Evolutionary conservation across 2,329 filamentous ascomycete species (phyloP), one percentile per base, ranked within the genome.

Genomic region (Calonectria naviculata): DNA sequence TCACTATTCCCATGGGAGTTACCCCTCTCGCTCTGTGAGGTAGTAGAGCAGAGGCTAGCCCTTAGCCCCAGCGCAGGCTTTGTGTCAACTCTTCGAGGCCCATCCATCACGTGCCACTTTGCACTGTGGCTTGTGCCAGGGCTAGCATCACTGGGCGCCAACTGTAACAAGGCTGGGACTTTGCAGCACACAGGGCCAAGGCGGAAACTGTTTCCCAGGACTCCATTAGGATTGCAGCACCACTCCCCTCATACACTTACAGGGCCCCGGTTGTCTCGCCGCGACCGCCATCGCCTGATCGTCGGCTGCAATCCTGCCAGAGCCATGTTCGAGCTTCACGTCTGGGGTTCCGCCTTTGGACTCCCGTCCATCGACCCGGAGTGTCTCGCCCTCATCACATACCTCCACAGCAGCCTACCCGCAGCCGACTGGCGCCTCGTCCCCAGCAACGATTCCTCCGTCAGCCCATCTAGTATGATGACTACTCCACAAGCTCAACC

Each of bases 361-460:
- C 90, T 98, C 52, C 93, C 96, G 17, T 98, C 97, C 49, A 93
- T 98, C 78, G 95, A 98, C 79, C 88, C 96, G 54, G 94, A 97
- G 86, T 98, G 95, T 81, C 90, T 97, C 71, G 95, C 95, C 31
- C 88, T 93, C 49, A 91, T 98, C 75, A 91, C 94, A 65, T 95
- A 95, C 81, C 87, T 97, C 68, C 89, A 90, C 71, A 86, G 90
- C 77, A 88, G 88, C 69, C 85, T 94, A 28, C 88, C 89, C 68
- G 83, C 86, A 58, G 84, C 89, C 76, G 80, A 81, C 54, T 97
- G 93, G 93, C 87, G 89, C 73, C 85, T 97, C 73, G 85, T 97
- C 74, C 90, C 93, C 52, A 93, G 90, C 80, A 94, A 93, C 82
- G 92, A 95, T 82, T 89, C 93, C 65, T 90, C 91, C 47, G 84